Conservation (phyloP, 2,329 filamentous ascomycete species). For the Stemphylium vesicarium region DNA sequence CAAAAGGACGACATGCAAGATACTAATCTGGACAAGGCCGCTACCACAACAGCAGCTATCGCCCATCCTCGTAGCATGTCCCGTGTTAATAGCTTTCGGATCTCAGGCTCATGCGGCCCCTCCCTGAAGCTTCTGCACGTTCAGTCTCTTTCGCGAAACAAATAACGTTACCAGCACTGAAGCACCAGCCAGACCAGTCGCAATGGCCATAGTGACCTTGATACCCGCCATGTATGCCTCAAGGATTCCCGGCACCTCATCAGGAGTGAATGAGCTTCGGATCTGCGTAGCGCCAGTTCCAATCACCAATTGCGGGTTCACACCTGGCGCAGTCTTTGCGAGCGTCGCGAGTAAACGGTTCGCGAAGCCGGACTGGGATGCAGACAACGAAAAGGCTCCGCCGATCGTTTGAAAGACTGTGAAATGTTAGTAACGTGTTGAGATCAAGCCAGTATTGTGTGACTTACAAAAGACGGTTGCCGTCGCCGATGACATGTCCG, state of each 20-base stretch:
- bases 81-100: too few species aligned
- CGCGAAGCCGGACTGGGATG: slow-evolving; percentile 52
- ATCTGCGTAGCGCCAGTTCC: slow-evolving; percentile 51
- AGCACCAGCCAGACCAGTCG: slow-evolving; percentile 1
- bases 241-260: slow-evolving; percentile 11
- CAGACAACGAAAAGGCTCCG: slow-evolving; percentile 50
- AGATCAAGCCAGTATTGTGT: not conserved
- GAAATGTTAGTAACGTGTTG: not conserved
- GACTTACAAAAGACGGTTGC: slow-evolving; percentile 43
- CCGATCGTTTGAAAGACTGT: slow-evolving; percentile 50
- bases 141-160: not conserved
- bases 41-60: too few species aligned
- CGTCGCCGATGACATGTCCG: slow-evolving; percentile 47
- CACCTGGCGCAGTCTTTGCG: slow-evolving; percentile 37
- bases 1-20: too few species aligned
- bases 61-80: too few species aligned
- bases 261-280: slow-evolving; percentile 17
- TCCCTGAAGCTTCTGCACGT: not conserved
- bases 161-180: not conserved
- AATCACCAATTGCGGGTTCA: slow-evolving; percentile 33
- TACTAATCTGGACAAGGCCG: too few species aligned
- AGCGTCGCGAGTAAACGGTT: slow-evolving; percentile 45
- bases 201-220: slow-evolving; percentile 15
- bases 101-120: not conserved
- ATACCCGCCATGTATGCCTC: slow-evolving; percentile 18